phyloP scores from a whole-genome alignment of 2,329 filamentous ascomycete genomes.

The Claviceps sp. region DNA sequence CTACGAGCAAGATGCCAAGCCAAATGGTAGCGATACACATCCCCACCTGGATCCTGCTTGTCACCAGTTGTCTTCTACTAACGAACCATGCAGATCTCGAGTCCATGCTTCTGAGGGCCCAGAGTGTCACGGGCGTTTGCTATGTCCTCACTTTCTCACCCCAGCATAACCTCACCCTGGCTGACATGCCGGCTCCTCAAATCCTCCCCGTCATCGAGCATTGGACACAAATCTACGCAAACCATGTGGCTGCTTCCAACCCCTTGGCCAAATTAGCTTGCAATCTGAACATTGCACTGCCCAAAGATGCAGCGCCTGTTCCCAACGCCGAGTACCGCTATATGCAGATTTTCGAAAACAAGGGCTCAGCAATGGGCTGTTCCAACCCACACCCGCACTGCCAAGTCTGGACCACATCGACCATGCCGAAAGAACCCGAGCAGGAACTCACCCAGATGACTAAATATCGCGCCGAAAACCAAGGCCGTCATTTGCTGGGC shows the following conservation, averaged over 20 bases:
- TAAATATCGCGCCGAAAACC: slow-evolving; percentile 62
- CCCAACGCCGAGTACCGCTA: slow-evolving; percentile 74
- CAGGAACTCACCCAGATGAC: slow-evolving; percentile 66
- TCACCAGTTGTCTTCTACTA: background rate
- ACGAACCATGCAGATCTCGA: slow-evolving; percentile 43
- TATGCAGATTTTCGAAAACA: slow-evolving; percentile 99
- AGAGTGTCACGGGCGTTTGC: slow-evolving; percentile 86
- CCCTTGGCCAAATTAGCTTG: slow-evolving; percentile 37
- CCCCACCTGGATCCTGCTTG: background rate
- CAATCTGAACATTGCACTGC: slow-evolving; percentile 25
- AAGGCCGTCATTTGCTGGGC: slow-evolving; percentile 61
- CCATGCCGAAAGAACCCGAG: slow-evolving; percentile 75
- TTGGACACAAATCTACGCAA: slow-evolving; percentile 82
- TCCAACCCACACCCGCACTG: slow-evolving; percentile 97
- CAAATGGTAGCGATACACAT: slow-evolving; percentile 18
- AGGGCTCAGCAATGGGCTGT: slow-evolving; percentile 94
- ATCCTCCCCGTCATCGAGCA: slow-evolving; percentile 76
- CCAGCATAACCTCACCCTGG: slow-evolving; percentile 80
- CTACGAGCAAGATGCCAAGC: slow-evolving; percentile 39
- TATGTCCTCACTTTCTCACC: slow-evolving; percentile 94
- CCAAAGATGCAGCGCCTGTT: slow-evolving; percentile 20
- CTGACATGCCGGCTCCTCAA: slow-evolving; percentile 65
- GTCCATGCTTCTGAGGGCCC: slow-evolving; percentile 63
- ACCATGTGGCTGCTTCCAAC: slow-evolving; percentile 61
- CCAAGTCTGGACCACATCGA: slow-evolving; percentile 90